Evolutionary conservation across 2,329 filamentous ascomycete genomes (phyloP).

Genomic region (Fusarium sp.): DNA sequence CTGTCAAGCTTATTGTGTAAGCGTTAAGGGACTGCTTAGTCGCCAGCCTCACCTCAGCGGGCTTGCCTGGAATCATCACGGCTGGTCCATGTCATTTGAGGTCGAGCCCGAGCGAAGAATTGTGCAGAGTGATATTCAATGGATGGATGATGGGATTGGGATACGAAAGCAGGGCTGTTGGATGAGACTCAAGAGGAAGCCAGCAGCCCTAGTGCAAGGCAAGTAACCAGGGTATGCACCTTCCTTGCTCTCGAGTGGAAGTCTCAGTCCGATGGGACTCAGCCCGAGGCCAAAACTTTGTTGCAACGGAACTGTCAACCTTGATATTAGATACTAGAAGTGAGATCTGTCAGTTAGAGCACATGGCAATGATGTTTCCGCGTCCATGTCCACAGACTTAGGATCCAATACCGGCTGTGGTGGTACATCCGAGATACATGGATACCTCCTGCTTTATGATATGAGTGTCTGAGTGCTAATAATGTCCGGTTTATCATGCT

Average conservation of each 20-base stretch:
- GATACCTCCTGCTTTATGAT: conserved; percentile 19
- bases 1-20: background rate
- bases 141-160: background rate
- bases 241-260: background rate
- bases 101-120: background rate
- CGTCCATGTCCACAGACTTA: background rate
- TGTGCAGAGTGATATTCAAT: background rate
- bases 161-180: conserved; percentile 5
- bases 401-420: background rate
- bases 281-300: background rate
- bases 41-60: background rate
- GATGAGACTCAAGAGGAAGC: background rate
- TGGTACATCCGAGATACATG: background rate
- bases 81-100: background rate
- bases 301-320: background rate
- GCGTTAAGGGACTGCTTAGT: background rate
- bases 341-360: background rate
- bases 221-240: background rate
- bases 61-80: background rate
- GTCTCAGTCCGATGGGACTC: background rate
- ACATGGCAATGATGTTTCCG: background rate
- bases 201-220: background rate
- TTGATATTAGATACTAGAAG: background rate
- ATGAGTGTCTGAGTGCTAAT: conserved; percentile 4
- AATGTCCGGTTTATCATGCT: conserved; percentile 34